Evolutionary conservation across 1,284 basidiomycete genomes (phyloP).

Genomic region (Pseudozyma pruni): DNA sequence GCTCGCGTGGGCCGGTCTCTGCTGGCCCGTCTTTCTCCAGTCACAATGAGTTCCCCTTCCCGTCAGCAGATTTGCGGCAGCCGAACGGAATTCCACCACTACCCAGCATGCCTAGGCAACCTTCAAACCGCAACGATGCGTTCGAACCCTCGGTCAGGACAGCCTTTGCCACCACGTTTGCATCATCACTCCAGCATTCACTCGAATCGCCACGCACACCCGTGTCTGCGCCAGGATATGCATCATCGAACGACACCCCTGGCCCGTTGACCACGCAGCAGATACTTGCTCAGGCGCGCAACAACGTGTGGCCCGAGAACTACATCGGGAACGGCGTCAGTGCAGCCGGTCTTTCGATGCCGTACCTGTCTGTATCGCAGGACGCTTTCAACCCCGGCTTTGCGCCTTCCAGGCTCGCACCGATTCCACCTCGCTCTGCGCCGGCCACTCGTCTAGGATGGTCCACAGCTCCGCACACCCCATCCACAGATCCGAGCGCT

Average conservation of each 20-base stretch:
- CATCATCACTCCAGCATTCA: not conserved
- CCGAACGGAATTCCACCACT: constrained; percentile 8
- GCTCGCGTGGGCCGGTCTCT: constrained; percentile 11
- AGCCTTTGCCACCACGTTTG: constrained; percentile 8
- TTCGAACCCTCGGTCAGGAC: constrained; percentile 11
- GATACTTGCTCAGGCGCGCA: constrained; percentile 39
- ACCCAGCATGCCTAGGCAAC: constrained; percentile 8
- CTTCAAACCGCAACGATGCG: constrained; percentile 2
- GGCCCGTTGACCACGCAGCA: constrained; percentile 44
- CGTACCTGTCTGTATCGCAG: constrained; percentile 16
- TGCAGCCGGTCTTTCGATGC: constrained; percentile 31
- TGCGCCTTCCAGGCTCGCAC: constrained; percentile 29
- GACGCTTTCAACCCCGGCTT: constrained; percentile 30
- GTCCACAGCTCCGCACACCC: constrained; percentile 19
- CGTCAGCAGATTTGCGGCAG: constrained; percentile 12
- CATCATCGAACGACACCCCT: constrained; percentile 1
- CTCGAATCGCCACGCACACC: constrained; percentile 9
- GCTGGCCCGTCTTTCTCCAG: constrained; percentile 12
- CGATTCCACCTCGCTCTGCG: constrained; percentile 19
- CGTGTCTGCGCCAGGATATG: not conserved
- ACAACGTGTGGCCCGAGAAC: constrained; percentile 46
- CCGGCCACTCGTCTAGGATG: constrained; percentile 11
- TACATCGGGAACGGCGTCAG: constrained; percentile 37
- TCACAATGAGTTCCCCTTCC: constrained; percentile 34
- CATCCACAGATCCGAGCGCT: constrained; percentile 18